Percentiles rank a stretch among this genome's conserved stretches.
These are phyloP conservation scores for Beauveria medogensis DNA, from an alignment of 2,329 filamentous ascomycete genomes.

Conservation along the genomic window DNA sequence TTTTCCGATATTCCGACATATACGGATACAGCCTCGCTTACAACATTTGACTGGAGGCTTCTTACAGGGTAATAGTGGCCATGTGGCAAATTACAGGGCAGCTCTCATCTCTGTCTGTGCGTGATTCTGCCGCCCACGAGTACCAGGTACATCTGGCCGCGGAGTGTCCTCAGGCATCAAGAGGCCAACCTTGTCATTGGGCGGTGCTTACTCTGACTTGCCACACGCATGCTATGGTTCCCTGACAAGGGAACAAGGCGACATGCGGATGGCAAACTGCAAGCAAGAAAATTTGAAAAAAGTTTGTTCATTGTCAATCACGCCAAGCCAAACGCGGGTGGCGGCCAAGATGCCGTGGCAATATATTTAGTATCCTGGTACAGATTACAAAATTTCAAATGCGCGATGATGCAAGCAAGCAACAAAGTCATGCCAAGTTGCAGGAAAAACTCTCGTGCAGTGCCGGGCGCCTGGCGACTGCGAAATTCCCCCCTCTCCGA, in stretches of 20 bases:
- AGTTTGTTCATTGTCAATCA: not conserved
- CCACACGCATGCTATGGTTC: not conserved
- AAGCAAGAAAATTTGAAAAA: too few relatives aligned
- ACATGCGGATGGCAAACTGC: not conserved
- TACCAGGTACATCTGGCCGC: not conserved
- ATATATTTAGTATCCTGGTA: too few relatives aligned
- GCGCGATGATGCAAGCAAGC: not conserved
- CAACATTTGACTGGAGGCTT: too few relatives aligned
- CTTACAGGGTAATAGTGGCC: too few relatives aligned
- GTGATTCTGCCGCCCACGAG: not conserved
- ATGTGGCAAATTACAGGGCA: too few relatives aligned
- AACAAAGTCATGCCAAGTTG: not conserved
- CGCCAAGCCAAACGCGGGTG: conserved; percentile 6
- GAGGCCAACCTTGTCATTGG: not conserved
- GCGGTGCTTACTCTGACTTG: not conserved
- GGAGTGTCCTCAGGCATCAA: not conserved
- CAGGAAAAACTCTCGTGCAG: not conserved
- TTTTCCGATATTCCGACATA: too few relatives aligned
- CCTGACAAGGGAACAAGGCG: not conserved
- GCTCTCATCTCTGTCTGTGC: not conserved
- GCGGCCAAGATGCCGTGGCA: not conserved
- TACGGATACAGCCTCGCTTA: too few relatives aligned
- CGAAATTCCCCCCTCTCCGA: not conserved
- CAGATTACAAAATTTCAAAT: too few relatives aligned
- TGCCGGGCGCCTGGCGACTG: not conserved